A percentile compares a stretch with the other conserved stretches of the same genome.
Conservation (phyloP, 805 yeast species). For the Candida andamanensis region DNA sequence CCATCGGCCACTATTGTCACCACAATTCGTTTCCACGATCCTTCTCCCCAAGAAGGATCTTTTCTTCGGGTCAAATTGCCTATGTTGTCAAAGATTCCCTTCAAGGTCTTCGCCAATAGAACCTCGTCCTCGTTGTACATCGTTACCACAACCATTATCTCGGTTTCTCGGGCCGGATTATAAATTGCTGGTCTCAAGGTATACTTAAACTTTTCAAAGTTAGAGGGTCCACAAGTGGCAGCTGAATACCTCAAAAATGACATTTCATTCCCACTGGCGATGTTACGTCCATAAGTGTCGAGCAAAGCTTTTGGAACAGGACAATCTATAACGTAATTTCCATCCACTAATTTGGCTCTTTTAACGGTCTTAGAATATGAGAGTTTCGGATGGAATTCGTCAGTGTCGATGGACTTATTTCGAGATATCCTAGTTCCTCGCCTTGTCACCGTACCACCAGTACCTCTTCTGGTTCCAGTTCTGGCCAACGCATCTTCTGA, state of each 20-base stretch:
- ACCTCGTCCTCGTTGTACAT: constrained; percentile 88
- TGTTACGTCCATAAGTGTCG: constrained; percentile 29
- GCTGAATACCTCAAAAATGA: constrained; percentile 91
- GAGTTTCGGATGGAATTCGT: constrained; percentile 35
- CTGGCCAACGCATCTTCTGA: constrained; percentile 23
- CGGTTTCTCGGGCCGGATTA: constrained; percentile 74
- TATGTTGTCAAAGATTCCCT: constrained; percentile 87
- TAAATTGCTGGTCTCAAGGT: constrained; percentile 81
- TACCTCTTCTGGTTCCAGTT: constrained; percentile 9
- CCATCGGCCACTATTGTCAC: constrained; percentile 92
- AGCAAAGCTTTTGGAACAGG: constrained; percentile 37
- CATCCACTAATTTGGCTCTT: constrained; percentile 37
- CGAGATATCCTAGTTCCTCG: too few species aligned
- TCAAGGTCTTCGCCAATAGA: constrained; percentile 74
- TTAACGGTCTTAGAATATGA: constrained; percentile 41
- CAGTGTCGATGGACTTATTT: constrained; percentile 25
- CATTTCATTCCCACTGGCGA: constrained; percentile 51
- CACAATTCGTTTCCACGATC: constrained; percentile 91
- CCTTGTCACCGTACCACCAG: too few species aligned
- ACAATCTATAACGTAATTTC: constrained; percentile 41
- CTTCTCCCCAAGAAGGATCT: constrained; percentile 84
- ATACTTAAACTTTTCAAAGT: constrained; percentile 57
- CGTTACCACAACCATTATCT: constrained; percentile 78
- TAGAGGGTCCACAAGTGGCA: constrained; percentile 84
- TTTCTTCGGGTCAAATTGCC: constrained; percentile 63